Conservation (phyloP, 139 green algal genomes). For the Asterochloris sp. region DNA sequence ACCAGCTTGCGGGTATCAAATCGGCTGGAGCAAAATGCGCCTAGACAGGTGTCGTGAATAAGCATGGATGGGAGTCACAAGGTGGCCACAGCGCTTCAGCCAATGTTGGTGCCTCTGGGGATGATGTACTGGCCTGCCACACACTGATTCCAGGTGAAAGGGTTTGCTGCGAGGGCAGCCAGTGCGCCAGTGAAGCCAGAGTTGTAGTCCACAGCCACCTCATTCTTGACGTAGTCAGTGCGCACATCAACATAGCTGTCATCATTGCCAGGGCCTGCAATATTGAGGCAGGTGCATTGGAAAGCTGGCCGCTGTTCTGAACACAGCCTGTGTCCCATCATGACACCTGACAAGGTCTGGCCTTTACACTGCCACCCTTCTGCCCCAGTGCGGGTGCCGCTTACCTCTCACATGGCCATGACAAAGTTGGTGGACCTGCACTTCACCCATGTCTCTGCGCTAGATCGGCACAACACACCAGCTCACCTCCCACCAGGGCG, state of each 20-base stretch:
- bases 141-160: neutral
- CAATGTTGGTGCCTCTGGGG: neutral
- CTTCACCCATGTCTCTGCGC: neutral
- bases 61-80: no score
- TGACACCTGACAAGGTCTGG: neutral
- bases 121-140: conserved; percentile 8
- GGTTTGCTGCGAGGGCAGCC: neutral
- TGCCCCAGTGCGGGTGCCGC: neutral
- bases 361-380: neutral
- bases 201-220: conserved; percentile 51
- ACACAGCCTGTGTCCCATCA: neutral
- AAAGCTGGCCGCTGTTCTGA: neutral
- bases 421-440: neutral
- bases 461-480: neutral
- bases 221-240: conserved; percentile 37
- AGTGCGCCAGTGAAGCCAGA: conserved; percentile 40
- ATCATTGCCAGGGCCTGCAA: conserved; percentile 25
- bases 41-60: no score
- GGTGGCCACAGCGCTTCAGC: no score
- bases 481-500: conserved; percentile 39
- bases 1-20: no score
- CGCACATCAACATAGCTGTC: conserved; percentile 32
- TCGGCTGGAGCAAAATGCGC: no score
- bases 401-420: neutral
- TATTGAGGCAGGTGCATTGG: neutral